Evolutionary conservation across 345 rosid species (phyloP).

Genomic region (Cardamine occulta): DNA sequence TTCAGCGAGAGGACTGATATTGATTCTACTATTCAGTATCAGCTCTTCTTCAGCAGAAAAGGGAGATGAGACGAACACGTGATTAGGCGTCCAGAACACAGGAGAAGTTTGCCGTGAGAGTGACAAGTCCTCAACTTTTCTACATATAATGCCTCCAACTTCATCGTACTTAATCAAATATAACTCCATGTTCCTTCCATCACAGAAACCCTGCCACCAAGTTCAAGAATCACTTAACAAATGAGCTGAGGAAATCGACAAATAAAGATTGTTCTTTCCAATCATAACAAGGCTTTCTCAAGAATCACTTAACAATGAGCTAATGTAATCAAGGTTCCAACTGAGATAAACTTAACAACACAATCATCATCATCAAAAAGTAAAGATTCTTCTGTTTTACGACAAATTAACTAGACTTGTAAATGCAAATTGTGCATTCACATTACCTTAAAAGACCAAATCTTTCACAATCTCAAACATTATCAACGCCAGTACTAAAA

Average conservation of each 20-base stretch:
- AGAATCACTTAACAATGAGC: too few relatives aligned
- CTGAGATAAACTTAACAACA: too few relatives aligned
- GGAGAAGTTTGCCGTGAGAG: constrained; percentile 55
- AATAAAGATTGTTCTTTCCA: constrained; percentile 1
- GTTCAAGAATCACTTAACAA: constrained; percentile 13
- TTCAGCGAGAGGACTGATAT: constrained; percentile 45
- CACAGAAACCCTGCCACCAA: constrained; percentile 68
- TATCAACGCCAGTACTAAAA: too few relatives aligned
- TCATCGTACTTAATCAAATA: constrained; percentile 81
- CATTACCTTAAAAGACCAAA: too few relatives aligned
- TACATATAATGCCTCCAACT: constrained; percentile 71
- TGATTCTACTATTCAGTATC: constrained; percentile 58
- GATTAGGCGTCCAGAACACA: constrained; percentile 76
- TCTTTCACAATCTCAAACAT: too few relatives aligned
- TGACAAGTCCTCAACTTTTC: constrained; percentile 63
- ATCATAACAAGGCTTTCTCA: neutral
- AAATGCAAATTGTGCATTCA: too few relatives aligned
- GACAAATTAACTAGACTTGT: too few relatives aligned
- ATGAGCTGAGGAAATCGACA: constrained; percentile 3
- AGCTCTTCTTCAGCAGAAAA: constrained; percentile 61
- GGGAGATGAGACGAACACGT: constrained; percentile 50
- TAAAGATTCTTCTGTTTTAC: too few relatives aligned
- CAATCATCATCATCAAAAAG: too few relatives aligned
- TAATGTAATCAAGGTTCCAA: too few relatives aligned
- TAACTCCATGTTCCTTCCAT: constrained; percentile 66